Evolutionary conservation across 306 rosid genomes (phyloP), one percentile per base, ranked within the genome.

Genomic region (Calophaca sinica): DNA sequence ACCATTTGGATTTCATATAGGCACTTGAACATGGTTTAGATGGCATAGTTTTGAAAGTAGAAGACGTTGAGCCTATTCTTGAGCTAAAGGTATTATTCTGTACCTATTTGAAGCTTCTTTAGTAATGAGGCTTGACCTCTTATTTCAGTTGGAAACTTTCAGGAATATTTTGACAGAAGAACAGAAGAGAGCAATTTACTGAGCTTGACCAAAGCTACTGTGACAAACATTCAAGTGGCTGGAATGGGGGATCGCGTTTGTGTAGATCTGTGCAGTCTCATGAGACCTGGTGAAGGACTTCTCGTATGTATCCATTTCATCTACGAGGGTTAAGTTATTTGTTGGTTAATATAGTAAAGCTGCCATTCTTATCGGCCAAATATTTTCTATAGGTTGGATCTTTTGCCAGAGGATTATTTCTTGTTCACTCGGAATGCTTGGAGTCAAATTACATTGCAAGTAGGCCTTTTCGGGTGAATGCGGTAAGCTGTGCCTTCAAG

Each of bases 201-300:
- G 85, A 87, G 80, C 85, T 84, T 94, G 96, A 79, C 86, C 63
- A 89, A 89, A 84, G 96, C 90, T 64, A 83, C 87, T 4, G 87
- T 94, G 71, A 87, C 91, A 73, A 62, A 62, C 38, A 87, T 91
- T 68, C 87, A 91, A 55, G 90, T 77, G 15, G 84, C 79, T 74
- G 96, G 98, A 74, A 91, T 94, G 96, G 97, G 98, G 29, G 98
- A 94, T 86, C 96, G 96, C 5, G 94, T 91, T 77, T 94, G 97
- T 74, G 97, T 94, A 1, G 98, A 94, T 79, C 97, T 94, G 36
- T 94, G 97, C 69, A 87, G 93, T 82, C 92, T 94, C 67, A 86
- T 91, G 96, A 89, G 80, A 71, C 96, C 94, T 0, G 94, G 98
- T 52, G 98, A 94, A 91, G 97, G 96, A 80, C 96, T 94, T 83